Conservation (phyloP, 2,329 filamentous ascomycete species). For the Cladosporium sp. region DNA sequence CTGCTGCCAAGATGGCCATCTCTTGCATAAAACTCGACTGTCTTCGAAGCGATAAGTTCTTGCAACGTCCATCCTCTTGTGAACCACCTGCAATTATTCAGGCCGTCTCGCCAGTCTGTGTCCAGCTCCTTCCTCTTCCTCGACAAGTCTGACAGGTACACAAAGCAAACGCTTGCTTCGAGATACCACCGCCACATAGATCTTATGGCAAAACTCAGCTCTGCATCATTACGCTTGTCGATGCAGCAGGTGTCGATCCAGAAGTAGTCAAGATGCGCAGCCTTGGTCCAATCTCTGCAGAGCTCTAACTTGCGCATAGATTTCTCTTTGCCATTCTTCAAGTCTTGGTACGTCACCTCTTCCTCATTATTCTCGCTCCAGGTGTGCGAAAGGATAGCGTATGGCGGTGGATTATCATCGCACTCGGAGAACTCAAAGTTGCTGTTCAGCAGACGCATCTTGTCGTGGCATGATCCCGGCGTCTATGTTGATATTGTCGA, state of each 20-base stretch:
- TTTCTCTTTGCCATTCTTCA: conserved; percentile 2
- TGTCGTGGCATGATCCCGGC: too few relatives aligned
- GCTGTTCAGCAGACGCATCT: conserved; percentile 4
- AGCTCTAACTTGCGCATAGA: conserved; percentile 3
- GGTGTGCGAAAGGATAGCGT: too few relatives aligned
- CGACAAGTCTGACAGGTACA: conserved; percentile 11
- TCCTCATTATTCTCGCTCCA: conserved; percentile 22
- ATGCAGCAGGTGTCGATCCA: conserved; percentile 19
- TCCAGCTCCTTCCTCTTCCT: conserved; percentile 1
- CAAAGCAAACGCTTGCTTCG: conserved; percentile 8
- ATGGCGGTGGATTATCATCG: conserved; percentile 12
- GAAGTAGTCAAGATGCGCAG: background rate
- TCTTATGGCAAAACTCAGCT: conserved; percentile 15
- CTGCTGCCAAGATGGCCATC: conserved; percentile 11
- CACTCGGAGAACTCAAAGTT: conserved; percentile 1
- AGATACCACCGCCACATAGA: conserved; percentile 15
- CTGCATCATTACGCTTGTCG: conserved; percentile 15
- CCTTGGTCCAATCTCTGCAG: conserved; percentile 1
- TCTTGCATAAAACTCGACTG: conserved; percentile 13
- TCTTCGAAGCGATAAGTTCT: conserved; percentile 20
- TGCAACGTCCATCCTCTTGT: conserved; percentile 23
- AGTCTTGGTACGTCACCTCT: conserved; percentile 19
- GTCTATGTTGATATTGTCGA: too few relatives aligned
- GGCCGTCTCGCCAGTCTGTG: background rate
- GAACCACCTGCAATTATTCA: conserved; percentile 18